Evolutionary conservation across 352 stramenopile genomes (phyloP).

Genomic region (Phytophthora citrophthora): DNA sequence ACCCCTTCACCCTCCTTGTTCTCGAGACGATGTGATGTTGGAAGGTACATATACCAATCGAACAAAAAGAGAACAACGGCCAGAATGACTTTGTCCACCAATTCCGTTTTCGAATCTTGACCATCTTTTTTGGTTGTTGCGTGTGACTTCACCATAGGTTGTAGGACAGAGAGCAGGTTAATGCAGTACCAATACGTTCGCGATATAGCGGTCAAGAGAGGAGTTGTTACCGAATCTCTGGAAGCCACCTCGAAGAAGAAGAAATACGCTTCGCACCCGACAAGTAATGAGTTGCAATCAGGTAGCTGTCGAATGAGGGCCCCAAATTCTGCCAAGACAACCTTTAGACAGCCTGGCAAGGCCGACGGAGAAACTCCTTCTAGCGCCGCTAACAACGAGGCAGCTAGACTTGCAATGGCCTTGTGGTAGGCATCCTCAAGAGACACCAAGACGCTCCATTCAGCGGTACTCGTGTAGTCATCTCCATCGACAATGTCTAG

Average conservation of each 20-base stretch:
- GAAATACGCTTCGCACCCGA: constrained; percentile 56
- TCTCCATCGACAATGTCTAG: constrained; percentile 19
- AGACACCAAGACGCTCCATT: constrained; percentile 42
- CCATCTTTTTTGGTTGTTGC: constrained; percentile 10
- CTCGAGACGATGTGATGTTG: constrained; percentile 56
- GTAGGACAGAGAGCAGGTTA: constrained; percentile 47
- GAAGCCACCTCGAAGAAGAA: constrained; percentile 76
- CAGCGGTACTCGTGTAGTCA: constrained; percentile 10
- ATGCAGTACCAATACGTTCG: constrained; percentile 70
- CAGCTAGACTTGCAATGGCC: constrained; percentile 29
- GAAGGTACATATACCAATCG: constrained; percentile 75
- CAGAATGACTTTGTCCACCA: constrained; percentile 52
- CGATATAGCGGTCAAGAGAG: constrained; percentile 60
- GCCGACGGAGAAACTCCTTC: constrained; percentile 11
- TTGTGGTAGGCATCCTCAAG: constrained; percentile 45
- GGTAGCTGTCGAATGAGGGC: constrained; percentile 57
- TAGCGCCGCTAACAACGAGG: constrained; percentile 24
- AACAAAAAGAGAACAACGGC: constrained; percentile 74
- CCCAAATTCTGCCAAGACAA: constrained; percentile 40
- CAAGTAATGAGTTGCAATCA: constrained; percentile 65
- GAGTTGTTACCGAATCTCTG: constrained; percentile 52
- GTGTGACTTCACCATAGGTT: constrained; percentile 11
- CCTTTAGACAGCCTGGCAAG: constrained; percentile 16
- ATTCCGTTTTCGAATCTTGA: constrained; percentile 15
- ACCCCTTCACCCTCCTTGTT: background rate